Evolutionary conservation across 768 basidiomycete species (phyloP).

Genomic region (Lentinula detonsa): DNA sequence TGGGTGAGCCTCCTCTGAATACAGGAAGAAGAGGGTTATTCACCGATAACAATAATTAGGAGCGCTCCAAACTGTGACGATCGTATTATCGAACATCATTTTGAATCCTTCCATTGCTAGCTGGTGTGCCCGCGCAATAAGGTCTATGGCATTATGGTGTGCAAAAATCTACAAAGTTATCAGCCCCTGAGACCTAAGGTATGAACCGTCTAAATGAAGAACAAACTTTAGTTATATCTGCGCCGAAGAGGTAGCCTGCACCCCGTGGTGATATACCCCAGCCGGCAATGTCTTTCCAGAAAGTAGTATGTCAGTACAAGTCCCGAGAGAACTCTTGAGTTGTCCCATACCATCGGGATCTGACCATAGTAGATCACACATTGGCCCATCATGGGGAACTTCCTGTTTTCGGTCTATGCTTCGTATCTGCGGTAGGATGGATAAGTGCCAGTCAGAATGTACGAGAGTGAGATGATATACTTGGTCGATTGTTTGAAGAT

Average conservation of each 20-base stretch:
- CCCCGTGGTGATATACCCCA: conserved; percentile 99
- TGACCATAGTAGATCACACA: conserved; percentile 99
- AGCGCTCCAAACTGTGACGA: conserved; percentile 98
- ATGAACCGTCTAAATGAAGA: not conserved
- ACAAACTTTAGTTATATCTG: conserved; percentile 69
- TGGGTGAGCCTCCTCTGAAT: not conserved
- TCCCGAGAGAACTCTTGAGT: not conserved
- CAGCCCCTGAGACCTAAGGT: not conserved
- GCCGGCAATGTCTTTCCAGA: conserved; percentile 68
- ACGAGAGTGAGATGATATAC: not conserved
- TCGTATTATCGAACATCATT: conserved; percentile 91
- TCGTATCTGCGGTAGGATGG: conserved; percentile 58
- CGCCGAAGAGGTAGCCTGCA: conserved; percentile 93
- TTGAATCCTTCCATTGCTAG: conserved; percentile 98
- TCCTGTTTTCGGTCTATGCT: conserved; percentile 95
- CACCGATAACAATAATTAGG: conserved; percentile 98
- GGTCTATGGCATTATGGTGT: conserved; percentile 87
- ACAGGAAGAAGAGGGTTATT: not conserved
- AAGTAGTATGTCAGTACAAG: not conserved
- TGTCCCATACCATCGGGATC: conserved; percentile 83
- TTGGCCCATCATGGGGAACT: conserved; percentile 96
- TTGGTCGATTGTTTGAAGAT: conserved; percentile 27
- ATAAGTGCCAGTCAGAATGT: conserved; percentile 10
- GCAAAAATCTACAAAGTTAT: conserved; percentile 46
- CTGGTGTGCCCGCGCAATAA: conserved; percentile 96